Evolutionary conservation across 2,329 filamentous ascomycete species (phyloP), one percentile per base, ranked within the genome.

Genomic region (Epichloe hybrida): DNA sequence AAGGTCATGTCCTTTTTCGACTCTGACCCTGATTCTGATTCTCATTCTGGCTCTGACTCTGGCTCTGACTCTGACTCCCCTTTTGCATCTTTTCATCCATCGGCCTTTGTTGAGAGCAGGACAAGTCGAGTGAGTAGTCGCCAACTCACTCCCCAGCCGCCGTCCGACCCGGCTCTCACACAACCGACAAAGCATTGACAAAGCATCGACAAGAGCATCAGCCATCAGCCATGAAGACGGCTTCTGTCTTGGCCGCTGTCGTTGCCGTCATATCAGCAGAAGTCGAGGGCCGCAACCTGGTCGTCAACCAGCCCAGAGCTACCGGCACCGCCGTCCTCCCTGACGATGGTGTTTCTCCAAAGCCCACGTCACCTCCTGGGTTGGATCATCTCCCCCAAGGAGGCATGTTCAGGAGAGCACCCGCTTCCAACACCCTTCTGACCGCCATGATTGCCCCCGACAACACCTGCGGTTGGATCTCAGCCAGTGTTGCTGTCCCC

Each of bases 381-480:
- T 50, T 66, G 31, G 58, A 61, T n/a, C 64, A 66, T 17, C 12
- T 57, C 69, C 12, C 59, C 56, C 59, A 55, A 4, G 12, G 17
- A n/a, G 21, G 11, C 34, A 21, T 52, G 20, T 42, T 43, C 34
- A 35, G 37, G 3, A 13, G 31, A 41, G 48, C 44, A 17, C 2
- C 17, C 5, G n/a, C 35, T 15, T 34, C 23, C 4, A 15, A 31
- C 17, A 37, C 40, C 35, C 50, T 36, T 62, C 35, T 64, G 57
- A 57, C 64, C 62, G 51, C 59, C 62, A 46, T 50, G 53, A 58
- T 72, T 50, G 74, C 67, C 11, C 69, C 71, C 1, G 72, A 76
- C 57, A 73, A 73, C 53, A 75, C 71, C 0, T 77, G 75, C 52
- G 75, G 74, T 54, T 77, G 66, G 57, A 60, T 77, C 39, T 65